Evolutionary conservation across 495 filamentous ascomycete species (phyloP), one percentile per base, ranked within the genome.

Genomic region (Niebla homalea): DNA sequence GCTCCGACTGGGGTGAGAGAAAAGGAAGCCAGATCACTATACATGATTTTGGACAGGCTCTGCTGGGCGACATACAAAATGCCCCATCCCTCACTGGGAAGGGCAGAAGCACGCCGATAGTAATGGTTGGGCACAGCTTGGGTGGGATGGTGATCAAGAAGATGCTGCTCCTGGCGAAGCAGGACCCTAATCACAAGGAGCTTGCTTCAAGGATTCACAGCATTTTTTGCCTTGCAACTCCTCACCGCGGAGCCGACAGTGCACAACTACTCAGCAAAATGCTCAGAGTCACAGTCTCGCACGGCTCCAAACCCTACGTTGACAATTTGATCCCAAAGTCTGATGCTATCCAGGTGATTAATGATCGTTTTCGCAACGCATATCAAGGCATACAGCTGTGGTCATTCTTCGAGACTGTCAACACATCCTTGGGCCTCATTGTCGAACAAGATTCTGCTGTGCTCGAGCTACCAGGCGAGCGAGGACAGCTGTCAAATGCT

Each of bases 91-190:
- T 49, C 5, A 11, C 29, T 8, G 43, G 20, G 2, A 5, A 14
- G n/a, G 36, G 22, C 22, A 25, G 44, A 10, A 43, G 40, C 39
- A 41, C 49, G 32, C 20, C 43, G 23, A 49, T 77, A 20, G 57
- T 76, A 15, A 48, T 77, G 3, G 59, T 77, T 20, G 71, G 68
- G 6, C 75, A 78, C 58, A 69, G 64, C 52, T 75, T 76, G 74
- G 75, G 75, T 20, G 74, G 74, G 1, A 59, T 71, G 25, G 70
- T 80, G 15, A 67, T 70, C 15, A 80, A 80, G 52, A 72, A 70
- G 52, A 60, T 52, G 22, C 59, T 52, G n/a, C 38, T 59, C 43
- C 58, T 60, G 5, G 56, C 58, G 2, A 48, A 41, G 23, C 43
- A 60, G 22, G 41, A 49, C 38, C n/a, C 51, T 15, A 50, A 59